Evolutionary conservation across 73 alveolate genomes (phyloP).

Genomic region (Paramecium caudatum): DNA sequence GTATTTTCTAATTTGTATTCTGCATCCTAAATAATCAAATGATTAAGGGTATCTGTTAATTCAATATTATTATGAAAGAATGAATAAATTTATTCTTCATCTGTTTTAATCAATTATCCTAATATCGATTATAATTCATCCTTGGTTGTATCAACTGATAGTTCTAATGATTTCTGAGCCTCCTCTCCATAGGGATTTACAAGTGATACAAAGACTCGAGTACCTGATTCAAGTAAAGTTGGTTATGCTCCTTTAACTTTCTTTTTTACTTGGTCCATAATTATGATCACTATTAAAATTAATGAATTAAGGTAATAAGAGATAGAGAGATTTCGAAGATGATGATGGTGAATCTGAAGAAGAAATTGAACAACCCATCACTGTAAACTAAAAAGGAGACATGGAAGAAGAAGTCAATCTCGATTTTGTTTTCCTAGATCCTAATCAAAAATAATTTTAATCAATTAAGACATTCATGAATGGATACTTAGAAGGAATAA

Average conservation of each 20-base stretch:
- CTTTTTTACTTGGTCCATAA: slow-evolving; percentile 56
- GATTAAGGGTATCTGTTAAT: slow-evolving; percentile 29
- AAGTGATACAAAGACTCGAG: slow-evolving; percentile 32
- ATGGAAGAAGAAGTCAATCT: slow-evolving; percentile 62
- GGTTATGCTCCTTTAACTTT: background rate
- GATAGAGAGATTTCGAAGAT: slow-evolving; percentile 15
- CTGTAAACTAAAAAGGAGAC: slow-evolving; percentile 29
- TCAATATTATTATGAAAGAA: slow-evolving; percentile 64
- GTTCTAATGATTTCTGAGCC: slow-evolving; percentile 25
- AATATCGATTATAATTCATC: slow-evolving; percentile 68
- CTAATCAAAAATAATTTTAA: slow-evolving; percentile 49
- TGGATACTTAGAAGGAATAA: slow-evolving; percentile 62
- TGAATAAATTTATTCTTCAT: slow-evolving; percentile 71
- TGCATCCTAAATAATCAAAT: slow-evolving; percentile 11
- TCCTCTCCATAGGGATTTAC: slow-evolving; percentile 52
- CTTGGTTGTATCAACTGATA: slow-evolving; percentile 52
- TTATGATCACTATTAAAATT: slow-evolving; percentile 50
- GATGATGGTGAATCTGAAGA: slow-evolving; percentile 43
- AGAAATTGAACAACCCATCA: slow-evolving; percentile 25
- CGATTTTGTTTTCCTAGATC: slow-evolving; percentile 52
- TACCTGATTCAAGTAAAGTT: background rate
- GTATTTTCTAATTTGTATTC: slow-evolving; percentile 67
- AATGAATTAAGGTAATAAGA: slow-evolving; percentile 51
- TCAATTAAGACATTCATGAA: slow-evolving; percentile 20
- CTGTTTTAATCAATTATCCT: slow-evolving; percentile 37